Percentiles rank a stretch among this genome's conserved stretches.
These are phyloP conservation scores for Pyricularia sp. DNA, from an alignment of 2,329 filamentous ascomycete species.

Conservation along the genomic window DNA sequence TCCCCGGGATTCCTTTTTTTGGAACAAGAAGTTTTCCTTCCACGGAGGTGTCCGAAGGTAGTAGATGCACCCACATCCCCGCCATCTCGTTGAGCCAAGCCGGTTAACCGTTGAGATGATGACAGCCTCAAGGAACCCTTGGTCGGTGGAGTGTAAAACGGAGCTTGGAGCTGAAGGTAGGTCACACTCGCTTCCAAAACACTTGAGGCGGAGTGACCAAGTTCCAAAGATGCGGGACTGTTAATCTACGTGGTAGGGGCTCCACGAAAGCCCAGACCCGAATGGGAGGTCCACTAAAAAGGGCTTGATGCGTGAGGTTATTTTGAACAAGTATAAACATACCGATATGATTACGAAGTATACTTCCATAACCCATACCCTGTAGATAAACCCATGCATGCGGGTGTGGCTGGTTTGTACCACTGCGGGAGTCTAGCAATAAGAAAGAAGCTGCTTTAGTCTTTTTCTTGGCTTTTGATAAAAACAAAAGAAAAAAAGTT, in stretches of 20 bases:
- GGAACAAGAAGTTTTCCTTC: neutral
- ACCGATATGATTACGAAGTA: neutral
- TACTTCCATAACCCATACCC: neutral
- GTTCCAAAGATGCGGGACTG: neutral
- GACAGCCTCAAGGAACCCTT: neutral
- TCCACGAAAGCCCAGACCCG: neutral
- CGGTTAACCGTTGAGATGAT: neutral
- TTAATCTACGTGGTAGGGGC: neutral
- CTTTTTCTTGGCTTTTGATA: too few species aligned
- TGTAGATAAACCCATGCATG: neutral
- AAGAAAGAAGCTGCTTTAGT: neutral
- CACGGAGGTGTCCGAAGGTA: neutral
- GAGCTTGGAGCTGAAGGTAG: neutral
- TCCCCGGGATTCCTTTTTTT: neutral
- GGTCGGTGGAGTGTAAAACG: neutral
- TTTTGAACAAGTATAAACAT: neutral
- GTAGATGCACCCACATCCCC: neutral
- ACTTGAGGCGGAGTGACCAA: neutral
- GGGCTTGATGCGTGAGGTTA: neutral
- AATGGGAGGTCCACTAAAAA: neutral
- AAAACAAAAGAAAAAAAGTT: neutral
- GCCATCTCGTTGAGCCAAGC: neutral
- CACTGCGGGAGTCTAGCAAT: neutral
- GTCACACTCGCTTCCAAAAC: neutral
- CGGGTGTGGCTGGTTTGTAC: neutral